A percentile compares a stretch with the other conserved stretches of the same genome.
These are phyloP conservation scores for Nitzschia sp. DNA, from an alignment of 108 stramenopile species.

Conservation along the genomic window DNA sequence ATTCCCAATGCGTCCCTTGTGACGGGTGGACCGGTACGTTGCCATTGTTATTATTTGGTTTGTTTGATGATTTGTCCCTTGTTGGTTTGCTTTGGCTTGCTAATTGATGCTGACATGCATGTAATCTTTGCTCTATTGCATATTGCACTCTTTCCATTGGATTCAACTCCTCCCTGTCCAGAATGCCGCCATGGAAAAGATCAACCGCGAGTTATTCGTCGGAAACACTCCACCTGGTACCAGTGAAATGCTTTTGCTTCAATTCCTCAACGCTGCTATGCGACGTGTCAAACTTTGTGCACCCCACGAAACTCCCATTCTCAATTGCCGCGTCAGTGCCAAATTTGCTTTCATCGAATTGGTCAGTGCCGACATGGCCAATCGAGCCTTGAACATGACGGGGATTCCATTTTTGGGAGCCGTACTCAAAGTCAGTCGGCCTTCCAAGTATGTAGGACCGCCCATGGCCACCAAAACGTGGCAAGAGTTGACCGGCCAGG, in stretches of 20 bases:
- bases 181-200: constrained; percentile 70
- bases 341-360: constrained; percentile 93
- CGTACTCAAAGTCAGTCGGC: constrained; percentile 83
- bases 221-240: constrained; percentile 92
- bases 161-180: background rate
- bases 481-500: constrained; percentile 87
- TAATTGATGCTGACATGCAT: background rate
- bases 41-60: background rate
- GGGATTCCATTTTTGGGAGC: constrained; percentile 92
- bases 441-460: constrained; percentile 88
- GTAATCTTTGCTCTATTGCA: background rate
- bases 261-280: constrained; percentile 93
- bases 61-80: constrained; percentile 2
- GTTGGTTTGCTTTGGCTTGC: background rate
- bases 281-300: constrained; percentile 67
- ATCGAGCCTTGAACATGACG: constrained; percentile 77
- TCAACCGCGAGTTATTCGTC: constrained; percentile 90
- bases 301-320: constrained; percentile 69
- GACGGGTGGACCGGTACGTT: constrained; percentile 11
- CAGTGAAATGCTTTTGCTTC: constrained; percentile 73
- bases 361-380: constrained; percentile 68
- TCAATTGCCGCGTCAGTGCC: constrained; percentile 76
- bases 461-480: constrained; percentile 65
- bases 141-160: background rate
- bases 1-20: constrained; percentile 3